Percentiles rank a stretch among this genome's conserved stretches.
Conservation (phyloP, 345 rosid genomes). For the Linum trigynum region DNA sequence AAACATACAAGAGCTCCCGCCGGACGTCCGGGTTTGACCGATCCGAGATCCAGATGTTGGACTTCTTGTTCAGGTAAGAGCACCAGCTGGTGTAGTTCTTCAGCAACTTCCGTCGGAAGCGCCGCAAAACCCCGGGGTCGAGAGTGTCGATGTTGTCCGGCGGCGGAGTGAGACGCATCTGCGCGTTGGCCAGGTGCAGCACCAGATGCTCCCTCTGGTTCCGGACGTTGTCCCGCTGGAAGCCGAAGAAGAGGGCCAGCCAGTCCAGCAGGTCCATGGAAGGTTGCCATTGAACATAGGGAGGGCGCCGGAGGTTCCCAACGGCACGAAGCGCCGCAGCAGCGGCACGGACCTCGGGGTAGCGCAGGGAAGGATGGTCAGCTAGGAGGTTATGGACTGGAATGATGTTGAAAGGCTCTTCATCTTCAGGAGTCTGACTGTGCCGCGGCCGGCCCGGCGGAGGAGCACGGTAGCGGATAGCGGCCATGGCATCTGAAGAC, state of each 20-base stretch:
- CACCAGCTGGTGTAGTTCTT: slow-evolving; percentile 70
- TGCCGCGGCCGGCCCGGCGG: neutral
- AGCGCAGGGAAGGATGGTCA: slow-evolving; percentile 73
- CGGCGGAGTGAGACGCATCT: slow-evolving; percentile 62
- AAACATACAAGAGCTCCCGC: slow-evolving; percentile 44
- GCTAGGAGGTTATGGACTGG: slow-evolving; percentile 56
- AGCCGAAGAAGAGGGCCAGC: slow-evolving; percentile 59
- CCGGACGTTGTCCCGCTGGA: slow-evolving; percentile 63
- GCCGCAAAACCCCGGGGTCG: slow-evolving; percentile 47
- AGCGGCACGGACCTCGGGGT: slow-evolving; percentile 64
- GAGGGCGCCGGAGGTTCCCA: slow-evolving; percentile 56
- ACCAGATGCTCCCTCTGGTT: slow-evolving; percentile 87
- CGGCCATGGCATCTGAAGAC: neutral
- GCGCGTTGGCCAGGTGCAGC: slow-evolving; percentile 77
- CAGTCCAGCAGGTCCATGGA: slow-evolving; percentile 72
- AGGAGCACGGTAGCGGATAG: neutral
- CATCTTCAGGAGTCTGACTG: neutral
- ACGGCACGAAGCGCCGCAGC: slow-evolving; percentile 49
- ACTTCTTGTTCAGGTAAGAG: slow-evolving; percentile 40
- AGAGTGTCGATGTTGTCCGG: slow-evolving; percentile 43
- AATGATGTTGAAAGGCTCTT: slow-evolving; percentile 42
- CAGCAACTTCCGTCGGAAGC: slow-evolving; percentile 53
- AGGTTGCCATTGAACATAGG: slow-evolving; percentile 33
- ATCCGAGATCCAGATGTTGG: slow-evolving; percentile 28
- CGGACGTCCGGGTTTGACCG: slow-evolving; percentile 24